A percentile compares a stretch with the other conserved stretches of the same genome.
These are phyloP conservation scores for Epichloe bromicola DNA, from an alignment of 2,329 filamentous ascomycete species.

Conservation along the genomic window DNA sequence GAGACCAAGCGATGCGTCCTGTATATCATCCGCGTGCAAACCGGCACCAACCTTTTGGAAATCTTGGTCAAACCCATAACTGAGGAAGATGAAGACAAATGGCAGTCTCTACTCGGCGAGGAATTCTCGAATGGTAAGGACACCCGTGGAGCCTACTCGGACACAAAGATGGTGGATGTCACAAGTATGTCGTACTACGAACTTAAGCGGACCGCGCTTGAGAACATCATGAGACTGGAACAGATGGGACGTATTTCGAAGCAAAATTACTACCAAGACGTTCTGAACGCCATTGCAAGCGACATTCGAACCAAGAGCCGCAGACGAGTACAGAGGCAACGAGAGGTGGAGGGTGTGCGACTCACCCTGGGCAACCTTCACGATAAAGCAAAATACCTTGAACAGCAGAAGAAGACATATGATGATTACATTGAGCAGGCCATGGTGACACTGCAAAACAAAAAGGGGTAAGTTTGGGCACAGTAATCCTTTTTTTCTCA, in stretches of 20 bases:
- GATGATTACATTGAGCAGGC: conserved; percentile 99
- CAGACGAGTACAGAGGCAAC: conserved; percentile 77
- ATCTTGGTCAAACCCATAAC: conserved; percentile 85
- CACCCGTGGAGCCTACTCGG: conserved; percentile 77
- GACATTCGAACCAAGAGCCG: conserved; percentile 97
- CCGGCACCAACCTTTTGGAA: conserved; percentile 81
- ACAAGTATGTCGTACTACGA: conserved; percentile 82
- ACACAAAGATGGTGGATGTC: conserved; percentile 77
- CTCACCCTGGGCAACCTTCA: conserved; percentile 63
- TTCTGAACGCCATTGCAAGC: conserved; percentile 92
- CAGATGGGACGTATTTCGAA: conserved; percentile 76
- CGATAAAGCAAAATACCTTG: conserved; percentile 81
- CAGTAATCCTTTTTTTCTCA: not conserved
- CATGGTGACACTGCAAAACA: conserved; percentile 92
- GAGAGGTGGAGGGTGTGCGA: conserved; percentile 75
- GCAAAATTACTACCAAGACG: conserved; percentile 88
- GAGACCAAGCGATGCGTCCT: conserved; percentile 95
- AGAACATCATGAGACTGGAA: conserved; percentile 87
- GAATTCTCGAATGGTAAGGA: conserved; percentile 58
- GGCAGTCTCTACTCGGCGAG: conserved; percentile 68
- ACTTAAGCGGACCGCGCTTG: conserved; percentile 81
- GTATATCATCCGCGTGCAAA: conserved; percentile 95
- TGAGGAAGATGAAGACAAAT: conserved; percentile 78
- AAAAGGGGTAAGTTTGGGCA: conserved; percentile 70
- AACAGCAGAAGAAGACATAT: conserved; percentile 92